Evolutionary conservation across 2,329 filamentous ascomycete species (phyloP), one percentile per base, ranked within the genome.

Genomic region (Aspergillus hiratsukae): DNA sequence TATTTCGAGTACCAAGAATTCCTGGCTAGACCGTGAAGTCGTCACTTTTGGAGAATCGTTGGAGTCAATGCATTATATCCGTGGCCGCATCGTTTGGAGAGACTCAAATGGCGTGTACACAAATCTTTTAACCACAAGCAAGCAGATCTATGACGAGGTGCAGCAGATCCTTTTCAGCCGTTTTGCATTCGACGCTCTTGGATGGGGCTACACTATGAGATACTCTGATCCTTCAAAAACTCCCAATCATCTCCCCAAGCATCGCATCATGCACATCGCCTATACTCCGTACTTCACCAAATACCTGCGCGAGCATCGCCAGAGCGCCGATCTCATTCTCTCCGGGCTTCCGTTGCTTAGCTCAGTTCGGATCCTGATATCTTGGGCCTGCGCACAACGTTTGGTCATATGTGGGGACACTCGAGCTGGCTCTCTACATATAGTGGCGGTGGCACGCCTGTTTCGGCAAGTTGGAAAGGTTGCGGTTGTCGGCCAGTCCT

Each of bases 21-120:
- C 10, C 53, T 51, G 35, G 48, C 28, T 55, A 10, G 53, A 55
- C 21, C 53, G 53, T n/a, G 40, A 51, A 48, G 53, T 51, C 8
- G 46, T 55, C 41, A 27, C 11, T 27, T 31, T 51, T 21, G 48
- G 37, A n/a, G 25, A 43, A 17, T 51, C 48, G 23, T n/a, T 55
- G 19, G 25, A 46, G 43, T 46, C 23, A 23, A 27, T 27, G 11
- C 11, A 11, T 14, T 46, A 46, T 23, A 46, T 25, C 9, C 43
- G 43, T 14, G 43, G 43, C 19, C 43, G 21, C 11, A 46, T 25
- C 21, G n/a, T 55, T 21, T 55, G 48, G 53, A 48, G 40, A 29
- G 40, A 23, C 9, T 46, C 53, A 4, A 46, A 46, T 49, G 25
- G 3, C 10, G 41, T 11, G 21, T 25, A 28, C 4, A 48, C 48